phyloP scores from a whole-genome alignment of 306 rosid genomes.

The Abrus precatorius region DNA sequence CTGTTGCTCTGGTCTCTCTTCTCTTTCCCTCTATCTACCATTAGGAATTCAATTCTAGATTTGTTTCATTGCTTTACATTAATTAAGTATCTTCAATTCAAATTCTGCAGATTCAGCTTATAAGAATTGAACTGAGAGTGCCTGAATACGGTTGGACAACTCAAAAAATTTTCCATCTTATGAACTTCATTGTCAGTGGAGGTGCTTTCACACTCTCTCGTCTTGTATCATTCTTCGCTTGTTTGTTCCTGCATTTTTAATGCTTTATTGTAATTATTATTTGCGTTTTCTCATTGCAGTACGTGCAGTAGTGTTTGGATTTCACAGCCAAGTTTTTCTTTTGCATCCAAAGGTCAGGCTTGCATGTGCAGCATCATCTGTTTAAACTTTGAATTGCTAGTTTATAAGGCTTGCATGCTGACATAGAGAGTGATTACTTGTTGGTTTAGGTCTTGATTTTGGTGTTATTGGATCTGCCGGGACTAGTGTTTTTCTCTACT shows the following conservation, averaged over 20 bases:
- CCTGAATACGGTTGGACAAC: conserved; percentile 98
- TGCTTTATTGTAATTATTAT: background rate
- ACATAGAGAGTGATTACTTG: conserved; percentile 43
- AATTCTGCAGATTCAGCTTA: conserved; percentile 73
- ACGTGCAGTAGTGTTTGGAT: conserved; percentile 91
- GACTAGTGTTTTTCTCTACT: conserved; percentile 90
- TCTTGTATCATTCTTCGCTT: background rate
- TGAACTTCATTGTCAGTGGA: conserved; percentile 95
- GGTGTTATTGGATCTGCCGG: conserved; percentile 82
- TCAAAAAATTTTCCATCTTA: conserved; percentile 94
- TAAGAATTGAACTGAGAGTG: conserved; percentile 94
- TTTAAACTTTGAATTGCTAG: background rate
- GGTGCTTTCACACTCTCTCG: conserved; percentile 59
- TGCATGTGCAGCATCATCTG: background rate
- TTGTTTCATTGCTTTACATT: too few species aligned
- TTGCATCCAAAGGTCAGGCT: conserved; percentile 79
- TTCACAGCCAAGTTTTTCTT: conserved; percentile 73
- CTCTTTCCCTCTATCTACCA: too few species aligned
- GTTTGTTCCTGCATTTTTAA: background rate
- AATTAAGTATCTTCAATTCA: background rate
- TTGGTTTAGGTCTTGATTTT: conserved; percentile 68
- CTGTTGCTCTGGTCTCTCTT: conserved; percentile 69
- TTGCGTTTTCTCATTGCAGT: conserved; percentile 62
- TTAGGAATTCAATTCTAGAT: too few species aligned
- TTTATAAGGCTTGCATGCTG: conserved; percentile 36